Evolutionary conservation across 2,329 filamentous ascomycete genomes (phyloP), one percentile per base, ranked within the genome.

Genomic region (Orbilia brochopaga): DNA sequence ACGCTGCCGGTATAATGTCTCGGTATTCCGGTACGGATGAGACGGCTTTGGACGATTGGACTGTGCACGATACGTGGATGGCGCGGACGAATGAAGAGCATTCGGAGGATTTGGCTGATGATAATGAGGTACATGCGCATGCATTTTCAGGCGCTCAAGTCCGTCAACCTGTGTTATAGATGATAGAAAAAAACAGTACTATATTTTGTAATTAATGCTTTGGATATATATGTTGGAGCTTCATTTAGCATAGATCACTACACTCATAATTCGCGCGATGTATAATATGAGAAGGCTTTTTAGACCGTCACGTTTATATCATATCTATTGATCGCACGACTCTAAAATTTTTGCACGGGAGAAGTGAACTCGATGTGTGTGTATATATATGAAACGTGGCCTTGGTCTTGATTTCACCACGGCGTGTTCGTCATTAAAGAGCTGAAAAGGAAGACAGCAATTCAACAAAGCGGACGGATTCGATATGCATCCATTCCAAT

Each of bases 1-100:
- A 19, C 61, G 32, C 62, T 73, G 30, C 69, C 69, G 7, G 69
- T 73, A 32, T 73, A 67, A 50, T 6, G 27, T 1, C 17, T 21
- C 11, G n/a, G 40, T 10, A 44, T 37, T 13, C 13, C 13, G 6
- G 40, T 8, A n/a, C 5, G 40, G 40, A 8, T 44, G 13, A n/a
- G 40, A n/a, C 15, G 40, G 40, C 13, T 44, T 5, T 8, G 5
- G 5, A 44, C 15, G 40, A 7, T 8, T 17, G 17, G 17, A 4
- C 15, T 44, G 40, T 8, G 40, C 5, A n/a, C 13, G 5, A 44
- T 44, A n/a, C 10, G 13, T 44, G 40, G 40, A n/a, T n/a, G n/a
- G n/a, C n/a, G n/a, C n/a, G n/a, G n/a, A n/a, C n/a, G n/a, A n/a
- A n/a, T n/a, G 44, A 11, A 48, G n/a, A 19, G 44, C n/a, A 15